A percentile compares a stretch with the other conserved stretches of the same genome.
These are phyloP conservation scores for Diaporthe sp. DNA, from an alignment of 2,329 filamentous ascomycete genomes.

Conservation along the genomic window DNA sequence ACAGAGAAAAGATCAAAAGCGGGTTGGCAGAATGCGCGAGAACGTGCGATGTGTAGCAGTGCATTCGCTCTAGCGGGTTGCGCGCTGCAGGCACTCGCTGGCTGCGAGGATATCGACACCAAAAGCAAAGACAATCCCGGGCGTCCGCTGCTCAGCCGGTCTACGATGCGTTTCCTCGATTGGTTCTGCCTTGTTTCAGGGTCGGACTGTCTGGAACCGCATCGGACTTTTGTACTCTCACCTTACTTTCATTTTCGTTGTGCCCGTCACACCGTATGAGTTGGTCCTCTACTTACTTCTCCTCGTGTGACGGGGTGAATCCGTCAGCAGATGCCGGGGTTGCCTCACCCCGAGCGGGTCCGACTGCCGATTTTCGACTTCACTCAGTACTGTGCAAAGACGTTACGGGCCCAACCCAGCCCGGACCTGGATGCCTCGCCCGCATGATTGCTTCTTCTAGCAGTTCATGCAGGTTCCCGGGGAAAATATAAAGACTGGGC, in stretches of 20 bases:
- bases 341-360: background rate
- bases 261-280: background rate
- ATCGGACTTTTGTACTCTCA: conserved; percentile 4
- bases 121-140: background rate
- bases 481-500: background rate
- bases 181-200: conserved; percentile 1
- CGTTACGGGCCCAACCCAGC: background rate
- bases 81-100: background rate
- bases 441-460: background rate
- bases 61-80: background rate
- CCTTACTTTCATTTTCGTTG: background rate
- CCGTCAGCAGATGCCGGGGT: background rate
- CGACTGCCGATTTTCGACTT: background rate
- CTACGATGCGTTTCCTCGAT: background rate
- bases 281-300: background rate
- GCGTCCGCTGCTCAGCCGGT: background rate
- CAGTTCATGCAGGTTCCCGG: background rate
- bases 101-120: background rate
- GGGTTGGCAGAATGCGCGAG: background rate
- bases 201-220: background rate
- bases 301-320: background rate
- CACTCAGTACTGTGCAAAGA: background rate
- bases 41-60: background rate
- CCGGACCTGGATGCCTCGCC: background rate
- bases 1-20: background rate